A percentile compares a stretch with the other conserved stretches of the same genome.
These are phyloP conservation scores for Dactylellina parvicollis DNA, from an alignment of 2,329 filamentous ascomycete species.

Conservation along the genomic window DNA sequence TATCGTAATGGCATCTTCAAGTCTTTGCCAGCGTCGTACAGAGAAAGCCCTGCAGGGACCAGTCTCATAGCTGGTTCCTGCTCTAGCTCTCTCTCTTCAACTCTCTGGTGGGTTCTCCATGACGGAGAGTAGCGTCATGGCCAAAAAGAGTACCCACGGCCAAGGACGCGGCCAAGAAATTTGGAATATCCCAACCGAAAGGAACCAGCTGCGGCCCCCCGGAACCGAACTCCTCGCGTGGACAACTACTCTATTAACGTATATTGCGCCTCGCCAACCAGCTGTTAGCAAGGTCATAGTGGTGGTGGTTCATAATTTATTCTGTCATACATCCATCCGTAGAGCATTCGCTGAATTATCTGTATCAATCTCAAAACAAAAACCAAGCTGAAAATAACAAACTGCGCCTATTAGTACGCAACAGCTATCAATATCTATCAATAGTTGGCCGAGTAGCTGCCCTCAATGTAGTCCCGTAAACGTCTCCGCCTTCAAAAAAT, in stretches of 20 bases:
- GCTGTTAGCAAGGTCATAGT: no score
- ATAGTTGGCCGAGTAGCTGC: no score
- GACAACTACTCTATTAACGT: background rate
- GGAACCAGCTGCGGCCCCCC: background rate
- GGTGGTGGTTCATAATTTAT: no score
- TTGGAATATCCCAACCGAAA: conserved; percentile 10
- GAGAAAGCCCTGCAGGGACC: conserved; percentile 1
- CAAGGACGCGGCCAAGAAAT: conserved; percentile 4
- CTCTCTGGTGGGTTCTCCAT: background rate
- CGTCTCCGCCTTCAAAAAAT: no score
- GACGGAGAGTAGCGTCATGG: conserved; percentile 1
- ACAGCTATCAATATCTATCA: no score
- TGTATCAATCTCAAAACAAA: background rate
- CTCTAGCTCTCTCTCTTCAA: background rate
- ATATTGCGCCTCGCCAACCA: no score
- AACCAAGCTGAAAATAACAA: background rate
- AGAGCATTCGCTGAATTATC: no score
- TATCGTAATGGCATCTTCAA: background rate
- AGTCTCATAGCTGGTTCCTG: background rate
- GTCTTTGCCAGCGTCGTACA: background rate
- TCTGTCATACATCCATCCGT: no score
- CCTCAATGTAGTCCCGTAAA: no score
- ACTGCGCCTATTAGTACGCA: background rate
- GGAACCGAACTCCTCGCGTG: background rate
- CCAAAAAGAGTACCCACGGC: background rate